Conservation (phyloP, 1,284 basidiomycete genomes). For the Mycosarcoma mackinlayi region DNA sequence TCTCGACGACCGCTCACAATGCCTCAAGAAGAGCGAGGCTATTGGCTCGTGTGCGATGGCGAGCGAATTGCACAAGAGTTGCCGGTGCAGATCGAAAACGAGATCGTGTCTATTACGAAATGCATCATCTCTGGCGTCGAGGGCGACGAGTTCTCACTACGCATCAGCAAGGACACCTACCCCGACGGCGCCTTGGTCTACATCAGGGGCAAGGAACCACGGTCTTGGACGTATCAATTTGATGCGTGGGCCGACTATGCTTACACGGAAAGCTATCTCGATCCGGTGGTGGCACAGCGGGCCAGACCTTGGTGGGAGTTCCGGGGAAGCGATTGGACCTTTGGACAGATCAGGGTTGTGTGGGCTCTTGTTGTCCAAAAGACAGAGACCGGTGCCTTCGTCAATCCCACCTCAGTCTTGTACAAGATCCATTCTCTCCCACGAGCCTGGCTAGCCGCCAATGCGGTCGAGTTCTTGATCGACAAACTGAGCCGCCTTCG, state of each 20-base stretch:
- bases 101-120: no score
- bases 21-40: background rate
- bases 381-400: background rate
- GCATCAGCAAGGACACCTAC: slow-evolving; percentile 15
- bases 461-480: no score
- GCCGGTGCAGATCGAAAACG: background rate
- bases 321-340: background rate
- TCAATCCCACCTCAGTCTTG: background rate
- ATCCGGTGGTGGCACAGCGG: background rate
- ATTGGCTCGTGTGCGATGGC: background rate
- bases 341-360: background rate
- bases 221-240: background rate
- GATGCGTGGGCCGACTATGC: background rate
- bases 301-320: background rate
- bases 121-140: slow-evolving; percentile 5
- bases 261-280: background rate
- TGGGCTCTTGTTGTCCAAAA: background rate
- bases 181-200: slow-evolving; percentile 6
- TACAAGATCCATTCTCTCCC: background rate
- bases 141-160: background rate
- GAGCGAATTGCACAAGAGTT: background rate
- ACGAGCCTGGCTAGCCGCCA: slow-evolving; percentile 6
- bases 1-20: no score
- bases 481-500: no score
- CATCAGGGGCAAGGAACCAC: background rate